These are phyloP conservation scores for Botrytis tulipae DNA, from an alignment of 2,329 filamentous ascomycete genomes.

Conservation along the genomic window DNA sequence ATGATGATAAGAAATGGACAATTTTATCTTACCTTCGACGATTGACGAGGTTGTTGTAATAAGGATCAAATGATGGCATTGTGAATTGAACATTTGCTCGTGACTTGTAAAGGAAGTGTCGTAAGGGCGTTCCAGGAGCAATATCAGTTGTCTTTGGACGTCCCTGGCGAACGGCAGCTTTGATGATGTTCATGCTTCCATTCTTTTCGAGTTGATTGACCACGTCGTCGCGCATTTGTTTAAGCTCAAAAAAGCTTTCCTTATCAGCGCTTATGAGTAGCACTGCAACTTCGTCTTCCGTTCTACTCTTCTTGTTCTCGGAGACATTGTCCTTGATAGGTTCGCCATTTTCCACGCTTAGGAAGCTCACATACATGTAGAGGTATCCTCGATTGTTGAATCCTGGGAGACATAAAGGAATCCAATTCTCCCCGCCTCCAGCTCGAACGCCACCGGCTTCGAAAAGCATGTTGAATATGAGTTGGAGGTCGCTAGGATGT, in stretches of 20 bases:
- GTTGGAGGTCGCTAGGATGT: constrained; percentile 89
- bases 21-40: constrained; percentile 54
- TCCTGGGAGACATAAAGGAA: constrained; percentile 89
- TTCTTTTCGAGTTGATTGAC: constrained; percentile 71
- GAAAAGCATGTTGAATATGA: constrained; percentile 99
- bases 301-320: constrained; percentile 50
- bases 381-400: constrained; percentile 97
- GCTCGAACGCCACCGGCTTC: constrained; percentile 89
- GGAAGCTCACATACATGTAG: constrained; percentile 99
- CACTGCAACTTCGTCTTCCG: constrained; percentile 80
- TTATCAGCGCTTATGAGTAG: constrained; percentile 90
- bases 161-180: constrained; percentile 65
- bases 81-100: constrained; percentile 92
- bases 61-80: constrained; percentile 77
- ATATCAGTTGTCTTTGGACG: constrained; percentile 73
- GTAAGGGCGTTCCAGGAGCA: constrained; percentile 73
- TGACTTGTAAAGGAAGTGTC: constrained; percentile 96
- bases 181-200: constrained; percentile 72
- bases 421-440: constrained; percentile 95
- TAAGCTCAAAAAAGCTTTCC: constrained; percentile 88
- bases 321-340: constrained; percentile 60
- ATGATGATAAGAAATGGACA: constrained; percentile 18
- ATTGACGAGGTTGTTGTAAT: constrained; percentile 60
- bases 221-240: constrained; percentile 66
- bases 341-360: constrained; percentile 59